Evolutionary conservation across 805 yeast species (phyloP), one percentile per base, ranked within the genome.

Genomic region (Starmerella potacharoeniae): DNA sequence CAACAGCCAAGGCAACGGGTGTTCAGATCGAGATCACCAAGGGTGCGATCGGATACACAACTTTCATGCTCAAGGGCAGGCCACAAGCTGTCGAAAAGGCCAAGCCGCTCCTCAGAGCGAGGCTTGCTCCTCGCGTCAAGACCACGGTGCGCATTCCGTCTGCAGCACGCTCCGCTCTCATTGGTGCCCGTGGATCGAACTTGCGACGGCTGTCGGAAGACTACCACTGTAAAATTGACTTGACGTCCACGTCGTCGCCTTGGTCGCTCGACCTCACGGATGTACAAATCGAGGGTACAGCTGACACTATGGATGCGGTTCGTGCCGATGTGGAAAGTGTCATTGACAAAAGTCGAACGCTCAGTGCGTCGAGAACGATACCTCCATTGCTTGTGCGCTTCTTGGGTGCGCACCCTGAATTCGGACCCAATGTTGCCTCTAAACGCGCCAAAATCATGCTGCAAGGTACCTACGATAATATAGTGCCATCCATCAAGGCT

Each of bases 161-260:
- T 14, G 35, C 37, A n/a, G 56, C 60, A 2, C 59, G 65, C 41
- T 47, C 63, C 13, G 53, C 60, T 5, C 47, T 62, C 16, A 53
- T 62, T 22, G 65, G 65, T 13, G 40, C 55, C 10, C 49, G 53
- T n/a, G 65, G 64, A 10, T 35, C 57, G n/a, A 56, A 49, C 16
- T 43, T 62, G 43, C 55, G 61, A 8, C 35, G 37, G 5, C 11
- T 58, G 30, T 52, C 58, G 40, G 37, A 48, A 44, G 10, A 36
- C 22, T 14, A 49, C 51, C 39, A 49, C 34, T 60, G 58, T 30
- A 45, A 31, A 11, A 47, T 58, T 28, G 58, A 49, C 29, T 52
- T 58, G n/a, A 7, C 29, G 6, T 14, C 22, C 9, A 30, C 5
- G 16, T 5, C 17, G 5, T 9, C 55, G 28, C 31, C 50, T 10